phyloP scores from a whole-genome alignment of 2,329 filamentous ascomycete genomes.

The Aspergillus sergii region DNA sequence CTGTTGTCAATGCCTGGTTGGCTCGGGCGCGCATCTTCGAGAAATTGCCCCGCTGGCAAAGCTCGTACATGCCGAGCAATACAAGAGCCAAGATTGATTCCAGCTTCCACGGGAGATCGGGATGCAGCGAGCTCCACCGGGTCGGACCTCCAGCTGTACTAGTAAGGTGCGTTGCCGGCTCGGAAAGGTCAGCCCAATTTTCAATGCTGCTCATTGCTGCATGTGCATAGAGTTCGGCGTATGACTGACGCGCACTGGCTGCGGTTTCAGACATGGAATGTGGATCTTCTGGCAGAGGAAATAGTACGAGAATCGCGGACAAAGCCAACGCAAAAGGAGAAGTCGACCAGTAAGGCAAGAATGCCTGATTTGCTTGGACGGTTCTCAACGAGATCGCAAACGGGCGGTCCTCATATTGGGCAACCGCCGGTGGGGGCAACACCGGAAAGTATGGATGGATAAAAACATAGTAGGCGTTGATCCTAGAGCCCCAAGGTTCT shows the following conservation, averaged over 20 bases:
- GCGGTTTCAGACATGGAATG: slow-evolving; percentile 11
- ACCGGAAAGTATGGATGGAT: slow-evolving; percentile 30
- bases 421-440: slow-evolving; percentile 19
- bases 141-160: neutral
- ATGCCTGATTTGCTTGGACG: slow-evolving; percentile 9
- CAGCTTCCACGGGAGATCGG: slow-evolving; percentile 18
- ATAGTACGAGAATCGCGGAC: slow-evolving; percentile 25
- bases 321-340: slow-evolving; percentile 26
- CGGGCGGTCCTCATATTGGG: slow-evolving; percentile 17
- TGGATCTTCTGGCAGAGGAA: slow-evolving; percentile 19
- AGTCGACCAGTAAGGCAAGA: slow-evolving; percentile 23
- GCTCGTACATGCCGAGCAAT: slow-evolving; percentile 27
- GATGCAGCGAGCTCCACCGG: slow-evolving; percentile 8
- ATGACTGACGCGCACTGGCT: slow-evolving; percentile 20
- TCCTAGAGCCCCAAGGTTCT: slow-evolving; percentile 8
- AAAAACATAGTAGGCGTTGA: slow-evolving; percentile 31
- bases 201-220: slow-evolving; percentile 22
- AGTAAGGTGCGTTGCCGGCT: neutral
- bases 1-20: slow-evolving; percentile 28
- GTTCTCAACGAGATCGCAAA: slow-evolving; percentile 3
- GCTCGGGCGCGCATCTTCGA: slow-evolving; percentile 26
- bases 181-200: slow-evolving; percentile 14
- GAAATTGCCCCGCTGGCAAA: slow-evolving; percentile 26
- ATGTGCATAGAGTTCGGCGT: slow-evolving; percentile 26
- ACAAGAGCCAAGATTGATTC: slow-evolving; percentile 25